A percentile compares a stretch with the other conserved stretches of the same genome.
Evolutionary conservation across 176 grass and related monocot genomes (phyloP).

Genomic region (Luzula sylvatica): DNA sequence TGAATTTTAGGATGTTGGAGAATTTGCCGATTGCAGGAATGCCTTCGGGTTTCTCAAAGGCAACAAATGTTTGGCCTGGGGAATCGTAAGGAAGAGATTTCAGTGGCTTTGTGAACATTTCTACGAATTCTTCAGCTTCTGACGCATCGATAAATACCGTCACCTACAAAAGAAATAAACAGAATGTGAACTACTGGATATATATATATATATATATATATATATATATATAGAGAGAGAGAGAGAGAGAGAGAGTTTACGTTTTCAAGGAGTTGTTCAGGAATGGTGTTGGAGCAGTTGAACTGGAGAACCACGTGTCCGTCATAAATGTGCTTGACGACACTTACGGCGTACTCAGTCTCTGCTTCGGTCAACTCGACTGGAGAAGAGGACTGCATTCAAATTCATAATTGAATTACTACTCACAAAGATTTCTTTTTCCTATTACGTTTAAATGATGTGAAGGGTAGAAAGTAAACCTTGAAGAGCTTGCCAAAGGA

Average conservation of each 20-base stretch:
- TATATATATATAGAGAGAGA: no score
- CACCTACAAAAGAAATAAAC: constrained; percentile 38
- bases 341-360: constrained; percentile 97
- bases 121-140: constrained; percentile 85
- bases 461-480: constrained; percentile 31
- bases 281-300: constrained; percentile 97
- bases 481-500: constrained; percentile 91
- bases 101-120: constrained; percentile 58
- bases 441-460: no score
- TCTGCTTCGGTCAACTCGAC: constrained; percentile 96
- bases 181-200: constrained; percentile 9
- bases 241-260: constrained; percentile 19
- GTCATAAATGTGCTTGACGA: constrained; percentile 90
- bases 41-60: constrained; percentile 91
- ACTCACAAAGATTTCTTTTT: no score
- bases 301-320: constrained; percentile 79
- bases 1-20: constrained; percentile 86
- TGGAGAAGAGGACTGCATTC: constrained; percentile 68
- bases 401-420: no score
- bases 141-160: constrained; percentile 88
- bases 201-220: no score
- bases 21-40: constrained; percentile 69
- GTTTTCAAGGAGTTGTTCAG: constrained; percentile 95
- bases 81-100: constrained; percentile 71
- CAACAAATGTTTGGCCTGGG: constrained; percentile 88